Conservation (phyloP, 75 land plant genomes). For the Ceratopteris richardii region DNA sequence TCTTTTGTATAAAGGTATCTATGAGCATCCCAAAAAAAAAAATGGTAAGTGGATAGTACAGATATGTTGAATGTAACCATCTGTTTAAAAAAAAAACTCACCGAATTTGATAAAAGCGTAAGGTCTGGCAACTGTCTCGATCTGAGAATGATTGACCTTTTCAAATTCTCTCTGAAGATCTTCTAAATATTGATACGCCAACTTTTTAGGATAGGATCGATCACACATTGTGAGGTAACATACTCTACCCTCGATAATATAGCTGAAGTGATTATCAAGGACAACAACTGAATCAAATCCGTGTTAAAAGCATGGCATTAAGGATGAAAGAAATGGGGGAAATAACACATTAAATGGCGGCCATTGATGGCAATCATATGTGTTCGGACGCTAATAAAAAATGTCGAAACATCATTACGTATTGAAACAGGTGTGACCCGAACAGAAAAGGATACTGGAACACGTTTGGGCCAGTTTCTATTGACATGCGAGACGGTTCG, state of each 20-base stretch:
- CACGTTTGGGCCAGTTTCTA: constrained; percentile 82
- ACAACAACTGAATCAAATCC: neutral
- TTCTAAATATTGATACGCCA: constrained; percentile 93
- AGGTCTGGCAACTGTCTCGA: constrained; percentile 95
- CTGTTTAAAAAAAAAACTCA: constrained; percentile 12
- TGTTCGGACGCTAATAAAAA: too few relatives aligned
- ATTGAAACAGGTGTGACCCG: too few relatives aligned
- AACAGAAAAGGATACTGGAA: constrained; percentile 92
- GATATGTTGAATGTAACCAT: neutral
- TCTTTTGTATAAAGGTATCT: constrained; percentile 96
- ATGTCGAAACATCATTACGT: too few relatives aligned
- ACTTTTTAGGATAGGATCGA: constrained; percentile 91
- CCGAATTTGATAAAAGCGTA: constrained; percentile 98
- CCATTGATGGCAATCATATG: too few relatives aligned
- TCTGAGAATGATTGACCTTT: constrained; percentile 65
- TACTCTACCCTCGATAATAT: constrained; percentile 89
- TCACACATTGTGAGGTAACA: constrained; percentile 98
- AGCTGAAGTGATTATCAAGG: constrained; percentile 33
- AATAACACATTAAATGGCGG: too few relatives aligned
- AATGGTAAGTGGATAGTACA: neutral
- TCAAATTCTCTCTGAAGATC: constrained; percentile 95
- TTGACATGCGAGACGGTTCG: constrained; percentile 89
- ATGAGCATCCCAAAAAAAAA: neutral
- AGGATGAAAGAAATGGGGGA: too few relatives aligned
- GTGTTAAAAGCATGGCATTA: neutral